Percentiles rank a stretch among this genome's conserved stretches.
Evolutionary conservation across 495 filamentous ascomycete genomes (phyloP).

Genomic region (Penicillium desertorum): DNA sequence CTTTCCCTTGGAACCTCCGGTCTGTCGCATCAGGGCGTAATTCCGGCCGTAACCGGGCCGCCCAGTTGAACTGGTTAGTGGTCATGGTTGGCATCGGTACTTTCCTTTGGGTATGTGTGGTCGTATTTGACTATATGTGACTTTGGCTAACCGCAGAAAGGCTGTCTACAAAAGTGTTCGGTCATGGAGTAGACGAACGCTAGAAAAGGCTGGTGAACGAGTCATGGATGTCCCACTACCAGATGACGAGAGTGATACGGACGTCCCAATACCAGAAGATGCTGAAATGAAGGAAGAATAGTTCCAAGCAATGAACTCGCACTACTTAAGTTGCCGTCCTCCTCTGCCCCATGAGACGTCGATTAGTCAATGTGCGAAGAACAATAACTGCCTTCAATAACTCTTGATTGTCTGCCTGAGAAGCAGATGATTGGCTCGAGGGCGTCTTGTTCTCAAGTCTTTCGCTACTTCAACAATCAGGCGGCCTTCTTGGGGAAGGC

Average conservation of each 20-base stretch:
- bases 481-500: slow-evolving; percentile 39
- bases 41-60: slow-evolving; percentile 69
- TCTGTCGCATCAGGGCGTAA: slow-evolving; percentile 53
- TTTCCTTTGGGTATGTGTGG: slow-evolving; percentile 72
- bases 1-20: slow-evolving; percentile 70
- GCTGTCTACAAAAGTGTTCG: slow-evolving; percentile 77
- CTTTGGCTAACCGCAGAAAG: slow-evolving; percentile 46
- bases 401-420: slow-evolving; percentile 31
- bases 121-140: not conserved
- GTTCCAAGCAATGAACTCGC: slow-evolving; percentile 40
- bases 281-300: slow-evolving; percentile 38
- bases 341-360: slow-evolving; percentile 69
- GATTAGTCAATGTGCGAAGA: slow-evolving; percentile 97
- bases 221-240: slow-evolving; percentile 82
- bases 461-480: slow-evolving; percentile 36
- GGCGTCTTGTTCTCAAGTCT: slow-evolving; percentile 45
- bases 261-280: slow-evolving; percentile 72
- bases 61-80: slow-evolving; percentile 71
- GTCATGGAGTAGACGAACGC: slow-evolving; percentile 62
- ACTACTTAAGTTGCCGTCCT: slow-evolving; percentile 91
- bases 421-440: slow-evolving; percentile 23
- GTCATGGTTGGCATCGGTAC: slow-evolving; percentile 77
- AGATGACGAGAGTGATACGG: slow-evolving; percentile 70
- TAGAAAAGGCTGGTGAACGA: slow-evolving; percentile 73
- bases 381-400: slow-evolving; percentile 48